Conservation (phyloP, 176 grass and related monocot species). For the Eragrostis nindensis region DNA sequence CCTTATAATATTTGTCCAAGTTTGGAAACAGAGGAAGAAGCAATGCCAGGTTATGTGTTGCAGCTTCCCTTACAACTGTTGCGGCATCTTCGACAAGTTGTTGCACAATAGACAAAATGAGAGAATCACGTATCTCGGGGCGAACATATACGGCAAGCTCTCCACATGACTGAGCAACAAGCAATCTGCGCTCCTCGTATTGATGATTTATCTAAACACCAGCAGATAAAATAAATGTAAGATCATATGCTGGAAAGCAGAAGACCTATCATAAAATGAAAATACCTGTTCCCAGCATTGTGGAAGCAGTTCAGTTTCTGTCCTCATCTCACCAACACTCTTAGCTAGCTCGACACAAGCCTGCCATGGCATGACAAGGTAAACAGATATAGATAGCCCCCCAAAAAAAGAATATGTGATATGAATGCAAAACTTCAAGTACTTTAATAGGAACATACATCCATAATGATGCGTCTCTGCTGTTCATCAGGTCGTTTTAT, state of each 20-base stretch:
- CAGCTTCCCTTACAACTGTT: constrained; percentile 88
- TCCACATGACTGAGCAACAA: constrained; percentile 95
- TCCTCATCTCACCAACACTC: constrained; percentile 96
- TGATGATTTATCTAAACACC: constrained; percentile 95
- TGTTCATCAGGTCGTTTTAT: constrained; percentile 95
- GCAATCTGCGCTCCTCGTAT: constrained; percentile 86
- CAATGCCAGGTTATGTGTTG: constrained; percentile 86
- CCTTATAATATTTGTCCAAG: constrained; percentile 95
- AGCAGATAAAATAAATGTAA: constrained; percentile 41
- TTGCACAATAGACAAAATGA: constrained; percentile 98
- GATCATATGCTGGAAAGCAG: constrained; percentile 36
- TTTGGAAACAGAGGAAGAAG: constrained; percentile 94
- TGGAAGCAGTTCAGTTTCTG: constrained; percentile 94
- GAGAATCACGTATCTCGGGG: constrained; percentile 92
- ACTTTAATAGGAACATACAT: constrained; percentile 56
- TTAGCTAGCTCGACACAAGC: constrained; percentile 88
- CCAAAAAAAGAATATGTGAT: not conserved
- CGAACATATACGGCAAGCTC: constrained; percentile 89
- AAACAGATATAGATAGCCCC: constrained; percentile 13
- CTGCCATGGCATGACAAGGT: constrained; percentile 49
- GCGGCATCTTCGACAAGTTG: constrained; percentile 96
- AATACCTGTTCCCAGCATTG: constrained; percentile 99
- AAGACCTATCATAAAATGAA: constrained; percentile 19
- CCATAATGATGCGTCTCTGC: constrained; percentile 91
- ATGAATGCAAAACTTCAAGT: constrained; percentile 4